A percentile compares a stretch with the other conserved stretches of the same genome.
Evolutionary conservation across 1,284 basidiomycete species (phyloP).

Genomic region (Prillingera fragicola): DNA sequence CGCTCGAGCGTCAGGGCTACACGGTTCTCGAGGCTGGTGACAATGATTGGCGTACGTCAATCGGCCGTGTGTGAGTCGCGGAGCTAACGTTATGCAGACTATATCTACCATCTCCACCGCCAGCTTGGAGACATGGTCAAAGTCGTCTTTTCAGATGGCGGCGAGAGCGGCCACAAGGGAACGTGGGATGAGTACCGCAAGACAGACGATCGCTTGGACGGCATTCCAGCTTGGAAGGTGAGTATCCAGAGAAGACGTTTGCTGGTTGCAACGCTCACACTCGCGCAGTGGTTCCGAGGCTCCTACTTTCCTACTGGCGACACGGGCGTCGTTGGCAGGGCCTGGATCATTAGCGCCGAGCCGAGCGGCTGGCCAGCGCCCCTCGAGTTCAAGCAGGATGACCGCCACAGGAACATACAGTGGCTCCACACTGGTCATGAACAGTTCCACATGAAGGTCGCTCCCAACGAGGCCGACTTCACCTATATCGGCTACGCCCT

Average conservation of each 20-base stretch:
- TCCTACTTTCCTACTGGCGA: conserved; percentile 20
- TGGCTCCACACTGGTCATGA: conserved; percentile 7
- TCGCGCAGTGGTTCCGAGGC: conserved; percentile 19
- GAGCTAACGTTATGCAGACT: conserved; percentile 15
- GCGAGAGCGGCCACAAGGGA: conserved; percentile 6
- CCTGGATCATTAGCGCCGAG: conserved; percentile 15
- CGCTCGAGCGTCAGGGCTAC: conserved; percentile 21
- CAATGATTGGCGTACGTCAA: conserved; percentile 21
- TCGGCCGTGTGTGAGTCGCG: neutral
- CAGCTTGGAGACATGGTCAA: conserved; percentile 23
- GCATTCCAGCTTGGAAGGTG: conserved; percentile 31
- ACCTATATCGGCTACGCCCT: conserved; percentile 18
- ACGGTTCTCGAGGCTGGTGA: conserved; percentile 22
- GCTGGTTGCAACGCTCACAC: neutral
- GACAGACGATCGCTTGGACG: conserved; percentile 8
- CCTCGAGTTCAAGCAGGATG: neutral
- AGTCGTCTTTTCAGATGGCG: conserved; percentile 14
- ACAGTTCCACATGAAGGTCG: conserved; percentile 2
- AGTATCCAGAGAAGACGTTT: neutral
- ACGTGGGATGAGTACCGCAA: conserved; percentile 11
- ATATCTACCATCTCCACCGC: conserved; percentile 23
- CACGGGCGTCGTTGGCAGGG: conserved; percentile 15
- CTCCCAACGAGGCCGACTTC: neutral
- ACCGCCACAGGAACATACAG: conserved; percentile 1
- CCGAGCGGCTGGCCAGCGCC: too few relatives aligned